These are phyloP conservation scores for Hymenoscyphus occultus DNA, from an alignment of 2,329 filamentous ascomycete genomes.

Conservation along the genomic window DNA sequence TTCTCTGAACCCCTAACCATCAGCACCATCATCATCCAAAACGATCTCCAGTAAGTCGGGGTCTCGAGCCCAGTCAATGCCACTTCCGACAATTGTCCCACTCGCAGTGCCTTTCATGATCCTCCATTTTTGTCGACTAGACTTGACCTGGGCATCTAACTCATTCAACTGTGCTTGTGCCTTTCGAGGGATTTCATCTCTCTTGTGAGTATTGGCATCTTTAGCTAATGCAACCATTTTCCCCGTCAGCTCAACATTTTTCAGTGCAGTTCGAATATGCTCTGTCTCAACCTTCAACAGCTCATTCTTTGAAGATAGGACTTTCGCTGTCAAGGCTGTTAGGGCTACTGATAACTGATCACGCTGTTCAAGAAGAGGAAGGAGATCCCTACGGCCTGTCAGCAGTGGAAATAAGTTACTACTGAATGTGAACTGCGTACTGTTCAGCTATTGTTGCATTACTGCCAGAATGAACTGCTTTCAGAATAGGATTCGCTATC, in stretches of 20 bases:
- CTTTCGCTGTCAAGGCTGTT: constrained; percentile 54
- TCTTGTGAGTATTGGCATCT: constrained; percentile 51
- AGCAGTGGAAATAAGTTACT: constrained; percentile 17
- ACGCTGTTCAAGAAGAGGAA: constrained; percentile 63
- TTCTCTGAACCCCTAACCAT: neutral
- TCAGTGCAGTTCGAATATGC: constrained; percentile 52
- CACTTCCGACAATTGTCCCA: constrained; percentile 76
- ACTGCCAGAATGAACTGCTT: constrained; percentile 69
- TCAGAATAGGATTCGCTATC: constrained; percentile 71
- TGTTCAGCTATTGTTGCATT: constrained; percentile 64
- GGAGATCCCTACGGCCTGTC: constrained; percentile 42
- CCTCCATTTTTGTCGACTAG: constrained; percentile 65
- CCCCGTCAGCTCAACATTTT: constrained; percentile 61
- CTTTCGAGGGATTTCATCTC: constrained; percentile 49
- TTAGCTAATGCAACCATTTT: constrained; percentile 62
- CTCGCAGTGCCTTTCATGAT: constrained; percentile 77
- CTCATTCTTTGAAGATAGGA: constrained; percentile 49
- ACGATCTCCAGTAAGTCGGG: constrained; percentile 66
- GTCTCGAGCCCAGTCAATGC: constrained; percentile 76
- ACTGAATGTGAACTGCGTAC: constrained; percentile 43
- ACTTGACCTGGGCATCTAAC: constrained; percentile 58
- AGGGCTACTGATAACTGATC: constrained; percentile 65
- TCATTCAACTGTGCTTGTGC: constrained; percentile 54
- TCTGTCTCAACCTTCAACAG: constrained; percentile 57
- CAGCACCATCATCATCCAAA: constrained; percentile 59